Evolutionary conservation across 345 rosid species (phyloP).

Genomic region (Camelina neglecta): DNA sequence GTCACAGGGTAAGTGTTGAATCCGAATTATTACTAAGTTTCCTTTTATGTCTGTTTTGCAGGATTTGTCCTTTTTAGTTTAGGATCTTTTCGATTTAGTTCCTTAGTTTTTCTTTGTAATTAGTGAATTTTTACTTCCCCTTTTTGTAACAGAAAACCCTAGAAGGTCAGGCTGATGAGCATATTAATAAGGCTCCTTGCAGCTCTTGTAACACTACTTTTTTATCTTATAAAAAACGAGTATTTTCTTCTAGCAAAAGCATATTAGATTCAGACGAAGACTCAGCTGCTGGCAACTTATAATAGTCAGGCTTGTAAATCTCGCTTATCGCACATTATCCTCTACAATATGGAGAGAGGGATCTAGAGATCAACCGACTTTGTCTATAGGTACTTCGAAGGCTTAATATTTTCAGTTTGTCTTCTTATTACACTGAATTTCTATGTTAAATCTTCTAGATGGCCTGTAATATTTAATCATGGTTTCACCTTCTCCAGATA

Average conservation of each 20-base stretch:
- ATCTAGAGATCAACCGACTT: slow-evolving; percentile 47
- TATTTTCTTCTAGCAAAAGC: slow-evolving; percentile 24
- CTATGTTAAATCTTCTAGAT: slow-evolving; percentile 1
- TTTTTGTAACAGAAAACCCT: no score
- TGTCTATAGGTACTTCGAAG: slow-evolving; percentile 62
- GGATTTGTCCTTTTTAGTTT: no score
- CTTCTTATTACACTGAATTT: slow-evolving; percentile 3
- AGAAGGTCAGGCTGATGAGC: no score
- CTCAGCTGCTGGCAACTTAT: slow-evolving; percentile 43
- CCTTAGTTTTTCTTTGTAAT: no score
- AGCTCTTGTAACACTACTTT: no score
- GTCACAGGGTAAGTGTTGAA: no score
- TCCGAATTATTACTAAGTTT: no score
- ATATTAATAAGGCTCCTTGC: no score
- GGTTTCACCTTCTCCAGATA: slow-evolving; percentile 58
- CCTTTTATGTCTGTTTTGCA: no score
- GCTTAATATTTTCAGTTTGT: slow-evolving; percentile 12
- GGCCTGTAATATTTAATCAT: slow-evolving; percentile 32
- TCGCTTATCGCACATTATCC: slow-evolving; percentile 54
- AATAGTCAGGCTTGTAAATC: slow-evolving; percentile 54
- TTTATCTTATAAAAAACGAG: no score
- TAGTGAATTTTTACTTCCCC: no score
- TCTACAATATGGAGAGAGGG: slow-evolving; percentile 56
- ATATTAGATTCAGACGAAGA: slow-evolving; percentile 54
- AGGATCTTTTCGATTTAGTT: no score